Percentiles rank a stretch among this genome's conserved stretches.
phyloP scores from a whole-genome alignment of 2,329 filamentous ascomycete species.

The Aspergillus sp. region DNA sequence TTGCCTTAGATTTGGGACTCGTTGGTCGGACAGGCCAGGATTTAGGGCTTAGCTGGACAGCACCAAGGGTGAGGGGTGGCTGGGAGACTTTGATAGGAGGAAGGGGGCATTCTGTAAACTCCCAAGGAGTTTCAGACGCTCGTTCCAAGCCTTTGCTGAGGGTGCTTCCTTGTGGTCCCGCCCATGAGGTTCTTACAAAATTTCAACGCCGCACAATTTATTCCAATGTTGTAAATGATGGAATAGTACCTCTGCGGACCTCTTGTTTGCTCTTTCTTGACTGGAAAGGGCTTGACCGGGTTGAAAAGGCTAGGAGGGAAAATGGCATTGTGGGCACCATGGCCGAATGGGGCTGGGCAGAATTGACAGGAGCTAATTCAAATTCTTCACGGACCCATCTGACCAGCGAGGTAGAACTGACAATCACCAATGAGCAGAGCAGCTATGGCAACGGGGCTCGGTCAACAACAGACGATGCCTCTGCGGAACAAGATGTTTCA shows the following conservation, averaged over 20 bases:
- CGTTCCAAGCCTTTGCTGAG: constrained; percentile 85
- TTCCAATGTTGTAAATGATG: constrained; percentile 96
- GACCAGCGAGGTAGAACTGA: constrained; percentile 28
- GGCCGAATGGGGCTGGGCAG: constrained; percentile 91
- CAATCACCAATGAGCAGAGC: constrained; percentile 22
- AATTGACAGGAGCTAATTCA: constrained; percentile 71
- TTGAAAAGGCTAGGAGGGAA: constrained; percentile 90
- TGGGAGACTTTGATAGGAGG: constrained; percentile 87
- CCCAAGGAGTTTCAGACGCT: constrained; percentile 64
- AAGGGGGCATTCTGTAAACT: constrained; percentile 61
- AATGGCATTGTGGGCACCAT: constrained; percentile 91
- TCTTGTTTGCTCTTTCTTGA: constrained; percentile 96
- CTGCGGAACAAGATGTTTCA: constrained; percentile 5
- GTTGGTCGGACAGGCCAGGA: constrained; percentile 97
- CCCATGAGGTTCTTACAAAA: constrained; percentile 80
- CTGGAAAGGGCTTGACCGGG: constrained; percentile 89
- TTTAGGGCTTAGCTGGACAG: constrained; percentile 88
- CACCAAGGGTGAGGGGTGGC: constrained; percentile 79
- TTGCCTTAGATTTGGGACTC: constrained; percentile 91
- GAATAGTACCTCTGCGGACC: constrained; percentile 90
- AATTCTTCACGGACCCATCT: constrained; percentile 53
- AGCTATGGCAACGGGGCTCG: constrained; percentile 9
- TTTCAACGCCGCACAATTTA: constrained; percentile 92
- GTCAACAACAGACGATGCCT: neutral
- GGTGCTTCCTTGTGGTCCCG: constrained; percentile 87